These are phyloP conservation scores for Senna siamea DNA, from an alignment of 306 rosid species.

Conservation along the genomic window DNA sequence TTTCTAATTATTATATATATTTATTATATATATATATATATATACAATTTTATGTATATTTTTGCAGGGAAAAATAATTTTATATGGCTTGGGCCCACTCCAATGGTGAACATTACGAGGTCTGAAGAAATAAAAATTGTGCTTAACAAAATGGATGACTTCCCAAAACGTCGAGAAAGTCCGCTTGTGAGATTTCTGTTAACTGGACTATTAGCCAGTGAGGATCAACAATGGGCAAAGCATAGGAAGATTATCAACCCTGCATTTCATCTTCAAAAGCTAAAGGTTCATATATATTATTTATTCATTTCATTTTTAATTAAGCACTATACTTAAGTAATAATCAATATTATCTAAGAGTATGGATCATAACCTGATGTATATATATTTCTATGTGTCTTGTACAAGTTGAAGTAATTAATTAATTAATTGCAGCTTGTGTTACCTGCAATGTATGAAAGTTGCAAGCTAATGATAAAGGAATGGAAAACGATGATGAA, in stretches of 20 bases:
- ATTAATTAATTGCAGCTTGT: too few species aligned
- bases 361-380: too few species aligned
- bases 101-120: slow-evolving; percentile 34
- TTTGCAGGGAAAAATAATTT: too few species aligned
- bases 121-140: slow-evolving; percentile 43
- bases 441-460: slow-evolving; percentile 33
- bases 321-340: too few species aligned
- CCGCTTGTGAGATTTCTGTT: slow-evolving; percentile 12
- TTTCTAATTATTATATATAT: too few species aligned
- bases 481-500: slow-evolving; percentile 43
- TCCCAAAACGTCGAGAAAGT: slow-evolving; percentile 1
- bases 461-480: slow-evolving; percentile 38
- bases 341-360: too few species aligned
- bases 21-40: too few species aligned
- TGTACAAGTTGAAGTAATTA: too few species aligned
- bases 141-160: neutral
- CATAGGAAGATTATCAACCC: slow-evolving; percentile 48
- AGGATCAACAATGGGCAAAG: slow-evolving; percentile 51
- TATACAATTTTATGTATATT: too few species aligned
- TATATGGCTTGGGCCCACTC: slow-evolving; percentile 45
- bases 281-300: slow-evolving; percentile 45
- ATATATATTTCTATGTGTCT: too few species aligned
- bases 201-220: slow-evolving; percentile 8
- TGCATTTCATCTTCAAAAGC: slow-evolving; percentile 44
- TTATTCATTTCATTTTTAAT: too few species aligned